phyloP scores from a whole-genome alignment of 2,329 filamentous ascomycete genomes.

The Aspergillus calidoustus region DNA sequence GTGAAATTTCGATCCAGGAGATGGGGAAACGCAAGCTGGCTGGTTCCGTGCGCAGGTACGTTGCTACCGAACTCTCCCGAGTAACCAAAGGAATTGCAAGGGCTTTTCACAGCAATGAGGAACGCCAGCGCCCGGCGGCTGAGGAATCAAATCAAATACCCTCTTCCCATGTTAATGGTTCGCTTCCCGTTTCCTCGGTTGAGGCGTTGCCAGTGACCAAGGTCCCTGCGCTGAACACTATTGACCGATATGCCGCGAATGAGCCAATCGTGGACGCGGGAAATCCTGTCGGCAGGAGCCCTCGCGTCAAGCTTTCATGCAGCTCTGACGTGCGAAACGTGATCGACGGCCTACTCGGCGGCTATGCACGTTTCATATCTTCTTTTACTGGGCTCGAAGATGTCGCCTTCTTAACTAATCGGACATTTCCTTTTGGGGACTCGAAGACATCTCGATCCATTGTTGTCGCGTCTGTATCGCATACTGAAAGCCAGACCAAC shows the following conservation, averaged over 20 bases:
- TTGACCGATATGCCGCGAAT: slow-evolving; percentile 30
- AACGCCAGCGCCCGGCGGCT: slow-evolving; percentile 14
- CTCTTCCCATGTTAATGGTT: neutral
- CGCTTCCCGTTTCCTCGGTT: neutral
- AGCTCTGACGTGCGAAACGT: slow-evolving; percentile 14
- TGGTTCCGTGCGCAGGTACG: slow-evolving; percentile 22
- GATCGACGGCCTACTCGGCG: slow-evolving; percentile 24
- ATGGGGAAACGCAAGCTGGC: slow-evolving; percentile 21
- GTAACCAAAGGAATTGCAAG: slow-evolving; percentile 24
- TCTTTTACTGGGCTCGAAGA: slow-evolving; percentile 33
- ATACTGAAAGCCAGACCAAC: neutral
- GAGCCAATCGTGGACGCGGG: slow-evolving; percentile 5
- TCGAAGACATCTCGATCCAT: slow-evolving; percentile 11
- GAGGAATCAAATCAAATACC: neutral
- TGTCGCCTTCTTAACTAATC: slow-evolving; percentile 28
- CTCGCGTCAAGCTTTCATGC: slow-evolving; percentile 19
- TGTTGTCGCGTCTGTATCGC: slow-evolving; percentile 21
- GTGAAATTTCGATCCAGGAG: neutral
- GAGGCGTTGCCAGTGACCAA: slow-evolving; percentile 30
- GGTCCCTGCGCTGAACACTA: slow-evolving; percentile 32
- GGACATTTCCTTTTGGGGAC: slow-evolving; percentile 13
- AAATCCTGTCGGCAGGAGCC: slow-evolving; percentile 13
- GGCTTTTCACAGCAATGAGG: slow-evolving; percentile 19
- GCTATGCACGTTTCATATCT: slow-evolving; percentile 33
- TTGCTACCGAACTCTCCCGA: slow-evolving; percentile 19